Conservation (phyloP, 306 rosid species). For the Rosa lucieae region DNA sequence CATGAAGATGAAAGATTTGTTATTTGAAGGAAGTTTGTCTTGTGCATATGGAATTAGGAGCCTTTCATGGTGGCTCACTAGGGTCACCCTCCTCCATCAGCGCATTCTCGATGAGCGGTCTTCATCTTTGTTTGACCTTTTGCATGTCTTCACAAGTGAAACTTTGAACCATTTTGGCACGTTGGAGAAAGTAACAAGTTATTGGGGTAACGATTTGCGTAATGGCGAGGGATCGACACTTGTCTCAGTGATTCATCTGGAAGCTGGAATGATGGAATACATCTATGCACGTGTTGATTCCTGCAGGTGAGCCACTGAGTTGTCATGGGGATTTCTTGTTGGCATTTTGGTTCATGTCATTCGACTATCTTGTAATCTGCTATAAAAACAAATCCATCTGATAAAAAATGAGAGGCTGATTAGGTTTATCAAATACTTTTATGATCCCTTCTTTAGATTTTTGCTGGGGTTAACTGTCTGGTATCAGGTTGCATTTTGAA, state of each 20-base stretch:
- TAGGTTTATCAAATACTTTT: not conserved
- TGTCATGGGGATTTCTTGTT: not conserved
- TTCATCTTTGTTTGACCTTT: slow-evolving; percentile 68
- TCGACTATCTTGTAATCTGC: not conserved
- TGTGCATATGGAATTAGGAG: slow-evolving; percentile 49
- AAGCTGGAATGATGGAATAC: slow-evolving; percentile 86
- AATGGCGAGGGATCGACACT: slow-evolving; percentile 52
- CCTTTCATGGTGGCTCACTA: slow-evolving; percentile 86
- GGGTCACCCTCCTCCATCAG: slow-evolving; percentile 70
- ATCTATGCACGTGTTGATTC: slow-evolving; percentile 78
- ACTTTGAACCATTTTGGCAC: slow-evolving; percentile 54
- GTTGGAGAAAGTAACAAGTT: slow-evolving; percentile 49
- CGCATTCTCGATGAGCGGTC: slow-evolving; percentile 78
- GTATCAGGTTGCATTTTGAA: slow-evolving; percentile 72
- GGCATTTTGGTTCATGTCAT: not conserved
- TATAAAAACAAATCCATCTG: not conserved
- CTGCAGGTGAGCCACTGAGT: slow-evolving; percentile 60
- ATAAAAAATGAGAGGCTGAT: not conserved
- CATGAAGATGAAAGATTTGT: slow-evolving; percentile 55
- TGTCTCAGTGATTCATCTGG: slow-evolving; percentile 68
- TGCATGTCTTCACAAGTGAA: slow-evolving; percentile 63
- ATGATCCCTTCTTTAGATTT: slow-evolving; percentile 23
- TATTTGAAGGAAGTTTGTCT: slow-evolving; percentile 35
- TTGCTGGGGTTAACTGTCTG: slow-evolving; percentile 29
- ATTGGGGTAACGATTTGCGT: slow-evolving; percentile 55